These are phyloP conservation scores for Heritiera littoralis DNA, from an alignment of 345 rosid species.

Conservation along the genomic window DNA sequence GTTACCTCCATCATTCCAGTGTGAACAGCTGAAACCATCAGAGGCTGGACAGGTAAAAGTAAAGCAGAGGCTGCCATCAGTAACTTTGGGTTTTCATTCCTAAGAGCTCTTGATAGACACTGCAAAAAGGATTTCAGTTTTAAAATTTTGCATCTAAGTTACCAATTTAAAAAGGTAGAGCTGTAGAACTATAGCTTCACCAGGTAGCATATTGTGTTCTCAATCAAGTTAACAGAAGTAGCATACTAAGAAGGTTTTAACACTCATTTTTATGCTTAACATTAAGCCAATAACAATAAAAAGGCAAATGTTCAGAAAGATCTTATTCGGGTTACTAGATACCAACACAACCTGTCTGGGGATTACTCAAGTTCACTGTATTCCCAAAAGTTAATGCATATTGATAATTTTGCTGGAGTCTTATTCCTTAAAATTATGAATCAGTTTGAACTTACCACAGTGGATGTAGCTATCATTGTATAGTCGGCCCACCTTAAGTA, in stretches of 20 bases:
- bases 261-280: background rate
- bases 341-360: background rate
- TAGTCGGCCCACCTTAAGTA: conserved; percentile 90
- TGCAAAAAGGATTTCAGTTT: conserved; percentile 30
- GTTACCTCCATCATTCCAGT: conserved; percentile 97
- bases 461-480: conserved; percentile 88
- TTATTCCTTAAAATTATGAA: background rate
- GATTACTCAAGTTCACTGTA: background rate
- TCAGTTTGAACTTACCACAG: conserved; percentile 52
- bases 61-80: conserved; percentile 94
- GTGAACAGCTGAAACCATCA: conserved; percentile 91
- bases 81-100: conserved; percentile 85
- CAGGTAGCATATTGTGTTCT: background rate
- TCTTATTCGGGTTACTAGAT: background rate
- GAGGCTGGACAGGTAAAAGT: conserved; percentile 81
- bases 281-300: background rate
- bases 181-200: background rate
- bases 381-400: background rate
- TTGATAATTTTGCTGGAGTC: background rate
- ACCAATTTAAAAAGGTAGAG: conserved; percentile 7
- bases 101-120: conserved; percentile 86
- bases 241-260: background rate
- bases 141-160: conserved; percentile 6
- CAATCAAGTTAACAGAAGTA: background rate
- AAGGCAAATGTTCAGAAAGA: background rate